Base-by-base conservation (phyloP, 2,329 filamentous ascomycete genomes). In the Didymella glomerata region DNA sequence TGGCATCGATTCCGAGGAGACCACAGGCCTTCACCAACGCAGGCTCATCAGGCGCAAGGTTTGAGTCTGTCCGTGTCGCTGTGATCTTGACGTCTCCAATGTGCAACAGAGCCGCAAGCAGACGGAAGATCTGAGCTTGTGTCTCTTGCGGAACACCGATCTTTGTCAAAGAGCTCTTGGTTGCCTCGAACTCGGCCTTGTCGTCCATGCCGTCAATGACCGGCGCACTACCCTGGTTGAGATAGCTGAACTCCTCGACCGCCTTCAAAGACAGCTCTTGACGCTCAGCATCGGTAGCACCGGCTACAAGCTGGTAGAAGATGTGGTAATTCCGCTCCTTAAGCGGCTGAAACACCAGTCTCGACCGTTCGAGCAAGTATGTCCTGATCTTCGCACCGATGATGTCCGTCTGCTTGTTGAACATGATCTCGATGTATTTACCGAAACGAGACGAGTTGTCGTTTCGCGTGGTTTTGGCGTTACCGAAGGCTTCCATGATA, bases 351-450 rank as follows among this genome's bases (percentile, higher is more conserved):
- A 98, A 99, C 18, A 98, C 95, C 71, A 99, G 83, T 81, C 95
- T 90, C 62, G 95, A 98, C 61, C 95, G 91, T 78, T 99, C 95
- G 44, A 99, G 84, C 67, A 99, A 84, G 75, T 99, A 99, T 55
- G 93, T 97, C 70, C 95, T 87, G 75, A 99, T 99, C 82, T 96
- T 96, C 56, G 95, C 95, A 68, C 95, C 95, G 74, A 98, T 97
- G 71, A 99, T 99, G 77, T 96, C 95, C 63, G 92, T 97, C 72
- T 90, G 87, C 64, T 92, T 87, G 80, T 98, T 93, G 78, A 99
- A 99, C 92, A 98, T 94, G 76, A 99, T 99, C 82, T 99, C 95
- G 71, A 99, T 98, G 79, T 99, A 99, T 84, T 99, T 99, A 78
- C 95, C 95, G 79, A 99, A 99, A 73, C 95, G 88, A 41, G 95